These are phyloP conservation scores for Avena insularis DNA, from an alignment of 176 grass and related monocot genomes.

Conservation along the genomic window DNA sequence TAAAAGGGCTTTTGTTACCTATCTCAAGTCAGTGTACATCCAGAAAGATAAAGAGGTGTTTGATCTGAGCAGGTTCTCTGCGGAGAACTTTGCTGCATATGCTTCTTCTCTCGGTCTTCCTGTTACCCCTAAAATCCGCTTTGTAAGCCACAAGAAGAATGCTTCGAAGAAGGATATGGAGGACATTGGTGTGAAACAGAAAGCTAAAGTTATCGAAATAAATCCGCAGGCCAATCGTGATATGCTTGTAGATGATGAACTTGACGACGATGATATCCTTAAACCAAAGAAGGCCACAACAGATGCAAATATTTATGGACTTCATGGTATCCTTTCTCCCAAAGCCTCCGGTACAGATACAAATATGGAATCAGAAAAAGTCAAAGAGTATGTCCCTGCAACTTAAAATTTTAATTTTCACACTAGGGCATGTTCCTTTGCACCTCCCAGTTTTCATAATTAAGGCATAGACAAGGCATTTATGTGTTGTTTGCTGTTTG, in stretches of 20 bases:
- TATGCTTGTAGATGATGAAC: conserved; percentile 44
- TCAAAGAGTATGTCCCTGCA: conserved; percentile 47
- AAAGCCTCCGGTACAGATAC: conserved; percentile 50
- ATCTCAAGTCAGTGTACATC: conserved; percentile 74
- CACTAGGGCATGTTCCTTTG: conserved; percentile 20
- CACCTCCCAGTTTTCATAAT: conserved; percentile 24
- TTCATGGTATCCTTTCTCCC: conserved; percentile 62
- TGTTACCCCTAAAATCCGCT: conserved; percentile 72
- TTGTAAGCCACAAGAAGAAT: conserved; percentile 65
- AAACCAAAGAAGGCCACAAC: conserved; percentile 51
- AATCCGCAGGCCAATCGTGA: conserved; percentile 30
- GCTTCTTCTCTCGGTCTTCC: conserved; percentile 81
- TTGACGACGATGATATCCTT: conserved; percentile 80
- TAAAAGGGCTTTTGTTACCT: conserved; percentile 86
- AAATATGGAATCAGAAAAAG: conserved; percentile 41
- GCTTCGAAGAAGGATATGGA: conserved; percentile 28
- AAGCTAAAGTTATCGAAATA: conserved; percentile 47
- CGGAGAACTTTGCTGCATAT: conserved; percentile 79
- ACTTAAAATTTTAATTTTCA: background rate
- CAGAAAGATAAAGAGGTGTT: conserved; percentile 79
- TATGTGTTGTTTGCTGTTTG: background rate
- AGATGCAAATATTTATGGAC: conserved; percentile 34
- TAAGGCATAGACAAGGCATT: background rate
- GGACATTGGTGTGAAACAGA: conserved; percentile 24
- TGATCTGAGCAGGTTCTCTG: conserved; percentile 71